A percentile compares a stretch with the other conserved stretches of the same genome.
These are phyloP conservation scores for Cryptosporidium felis DNA, from an alignment of 169 alveolate genomes.

Conservation along the genomic window DNA sequence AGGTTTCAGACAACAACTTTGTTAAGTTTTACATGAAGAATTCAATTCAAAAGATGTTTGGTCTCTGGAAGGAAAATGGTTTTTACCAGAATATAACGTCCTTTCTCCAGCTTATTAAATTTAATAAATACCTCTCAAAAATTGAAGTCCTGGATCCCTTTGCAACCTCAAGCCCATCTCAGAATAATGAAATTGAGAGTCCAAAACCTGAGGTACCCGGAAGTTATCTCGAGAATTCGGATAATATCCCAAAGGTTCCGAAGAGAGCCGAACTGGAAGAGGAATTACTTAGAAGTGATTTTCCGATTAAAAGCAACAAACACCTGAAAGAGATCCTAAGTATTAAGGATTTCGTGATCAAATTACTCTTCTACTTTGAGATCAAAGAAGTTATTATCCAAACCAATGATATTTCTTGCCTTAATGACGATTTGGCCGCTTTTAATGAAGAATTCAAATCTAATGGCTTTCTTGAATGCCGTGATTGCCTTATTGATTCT, in stretches of 20 bases:
- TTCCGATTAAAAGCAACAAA: not conserved
- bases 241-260: slow-evolving; percentile 16
- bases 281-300: slow-evolving; percentile 20
- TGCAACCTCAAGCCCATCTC: too few relatives aligned
- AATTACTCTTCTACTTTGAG: slow-evolving; percentile 13
- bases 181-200: too few relatives aligned
- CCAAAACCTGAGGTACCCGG: too few relatives aligned
- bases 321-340: not conserved
- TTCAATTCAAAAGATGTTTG: slow-evolving; percentile 37
- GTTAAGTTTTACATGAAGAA: not conserved
- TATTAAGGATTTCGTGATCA: not conserved
- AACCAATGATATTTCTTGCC: slow-evolving; percentile 13
- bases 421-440: slow-evolving; percentile 15
- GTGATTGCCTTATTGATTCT: slow-evolving; percentile 25
- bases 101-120: slow-evolving; percentile 32
- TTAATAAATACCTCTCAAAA: slow-evolving; percentile 15
- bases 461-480: slow-evolving; percentile 1
- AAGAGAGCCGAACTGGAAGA: slow-evolving; percentile 3
- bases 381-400: slow-evolving; percentile 31
- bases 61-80: slow-evolving; percentile 64
- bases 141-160: not conserved
- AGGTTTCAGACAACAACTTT: not conserved
- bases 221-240: not conserved
- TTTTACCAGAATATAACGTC: slow-evolving; percentile 33
- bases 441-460: not conserved